Percentiles rank a stretch among this genome's conserved stretches.
Evolutionary conservation across 2,329 filamentous ascomycete species (phyloP).

Genomic region (Zymoseptoria crescenta): DNA sequence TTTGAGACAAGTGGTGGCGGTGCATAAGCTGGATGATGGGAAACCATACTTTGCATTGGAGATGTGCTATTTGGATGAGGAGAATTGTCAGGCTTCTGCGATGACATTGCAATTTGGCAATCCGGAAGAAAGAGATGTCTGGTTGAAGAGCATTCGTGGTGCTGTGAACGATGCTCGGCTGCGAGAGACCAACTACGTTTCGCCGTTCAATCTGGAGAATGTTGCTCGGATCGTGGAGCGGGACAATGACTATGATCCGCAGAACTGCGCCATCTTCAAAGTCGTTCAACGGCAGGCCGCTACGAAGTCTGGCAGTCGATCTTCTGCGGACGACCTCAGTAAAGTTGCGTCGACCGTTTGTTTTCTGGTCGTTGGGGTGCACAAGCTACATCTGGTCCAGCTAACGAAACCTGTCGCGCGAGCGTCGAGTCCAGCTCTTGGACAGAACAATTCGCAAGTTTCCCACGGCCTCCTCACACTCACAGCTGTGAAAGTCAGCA

Average conservation of each 20-base stretch:
- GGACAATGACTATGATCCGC: slow-evolving; percentile 60
- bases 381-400: slow-evolving; percentile 63
- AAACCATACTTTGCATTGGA: slow-evolving; percentile 60
- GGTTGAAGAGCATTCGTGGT: slow-evolving; percentile 55
- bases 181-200: slow-evolving; percentile 46
- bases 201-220: slow-evolving; percentile 54
- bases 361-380: slow-evolving; percentile 61
- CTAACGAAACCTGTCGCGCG: slow-evolving; percentile 50
- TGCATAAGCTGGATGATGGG: slow-evolving; percentile 60
- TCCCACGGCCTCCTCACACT: slow-evolving; percentile 59
- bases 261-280: slow-evolving; percentile 60
- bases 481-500: slow-evolving; percentile 51
- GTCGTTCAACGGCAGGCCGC: slow-evolving; percentile 56
- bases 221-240: slow-evolving; percentile 55
- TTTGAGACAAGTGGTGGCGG: slow-evolving; percentile 58
- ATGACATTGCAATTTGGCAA: slow-evolving; percentile 59
- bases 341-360: slow-evolving; percentile 58
- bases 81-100: slow-evolving; percentile 51
- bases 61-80: slow-evolving; percentile 60
- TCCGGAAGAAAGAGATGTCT: slow-evolving; percentile 56
- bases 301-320: slow-evolving; percentile 45
- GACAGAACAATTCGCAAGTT: slow-evolving; percentile 39
- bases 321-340: slow-evolving; percentile 58
- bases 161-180: slow-evolving; percentile 50
- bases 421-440: slow-evolving; percentile 47